These are phyloP conservation scores for Perilla frutescens DNA, from an alignment of 257 asterid species.

Conservation along the genomic window DNA sequence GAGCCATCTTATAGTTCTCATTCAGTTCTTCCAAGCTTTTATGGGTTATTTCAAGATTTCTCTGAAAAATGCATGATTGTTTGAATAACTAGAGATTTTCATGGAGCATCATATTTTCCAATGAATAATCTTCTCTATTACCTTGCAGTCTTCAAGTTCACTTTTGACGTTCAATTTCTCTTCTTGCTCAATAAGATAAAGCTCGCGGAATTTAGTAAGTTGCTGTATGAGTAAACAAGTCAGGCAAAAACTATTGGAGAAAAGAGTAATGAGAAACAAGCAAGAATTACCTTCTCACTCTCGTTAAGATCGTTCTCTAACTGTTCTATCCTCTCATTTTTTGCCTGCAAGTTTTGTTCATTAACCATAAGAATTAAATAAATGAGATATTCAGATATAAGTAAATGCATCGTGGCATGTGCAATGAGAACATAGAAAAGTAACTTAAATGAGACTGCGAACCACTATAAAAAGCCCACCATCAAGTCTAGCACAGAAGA, in stretches of 20 bases:
- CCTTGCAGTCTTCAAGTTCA: conserved; percentile 82
- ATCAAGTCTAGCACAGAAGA: not conserved
- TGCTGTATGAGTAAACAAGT: conserved; percentile 49
- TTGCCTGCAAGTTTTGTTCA: conserved; percentile 60
- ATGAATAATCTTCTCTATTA: conserved; percentile 32
- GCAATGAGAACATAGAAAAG: not conserved
- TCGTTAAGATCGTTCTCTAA: conserved; percentile 63
- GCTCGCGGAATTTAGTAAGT: conserved; percentile 63
- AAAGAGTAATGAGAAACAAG: conserved; percentile 8
- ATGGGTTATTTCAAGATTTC: conserved; percentile 51
- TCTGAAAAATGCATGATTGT: conserved; percentile 46
- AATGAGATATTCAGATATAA: conserved; percentile 14
- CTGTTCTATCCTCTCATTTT: conserved; percentile 72
- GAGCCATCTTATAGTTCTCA: conserved; percentile 56
- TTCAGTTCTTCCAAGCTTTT: conserved; percentile 66
- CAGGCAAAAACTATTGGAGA: conserved; percentile 8
- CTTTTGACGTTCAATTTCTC: conserved; percentile 61
- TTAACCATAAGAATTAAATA: conserved; percentile 16
- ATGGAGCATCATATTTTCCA: conserved; percentile 22
- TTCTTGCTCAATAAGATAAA: conserved; percentile 74
- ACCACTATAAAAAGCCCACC: not conserved
- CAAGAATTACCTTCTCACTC: conserved; percentile 59
- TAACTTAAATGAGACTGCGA: not conserved
- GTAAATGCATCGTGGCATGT: not conserved
- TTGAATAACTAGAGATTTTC: conserved; percentile 20